A percentile compares a stretch with the other conserved stretches of the same genome.
Conservation (phyloP, 2,329 filamentous ascomycete species). For the Hymenoscyphus albidus region DNA sequence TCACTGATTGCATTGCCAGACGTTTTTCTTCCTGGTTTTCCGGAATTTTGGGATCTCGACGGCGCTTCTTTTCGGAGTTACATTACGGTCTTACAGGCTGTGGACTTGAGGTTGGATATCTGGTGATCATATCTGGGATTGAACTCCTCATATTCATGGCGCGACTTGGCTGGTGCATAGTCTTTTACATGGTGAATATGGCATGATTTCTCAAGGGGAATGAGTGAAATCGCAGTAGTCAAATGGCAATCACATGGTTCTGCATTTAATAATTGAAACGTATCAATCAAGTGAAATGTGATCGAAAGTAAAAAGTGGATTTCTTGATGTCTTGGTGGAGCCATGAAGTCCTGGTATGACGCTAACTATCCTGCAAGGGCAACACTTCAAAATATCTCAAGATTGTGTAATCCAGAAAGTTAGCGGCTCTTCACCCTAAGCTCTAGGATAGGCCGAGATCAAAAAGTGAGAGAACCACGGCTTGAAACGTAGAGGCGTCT, state of each 20-base stretch:
- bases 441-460: not conserved
- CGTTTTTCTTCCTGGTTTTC: not conserved
- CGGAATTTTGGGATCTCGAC: not conserved
- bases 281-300: not conserved
- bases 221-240: not conserved
- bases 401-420: not conserved
- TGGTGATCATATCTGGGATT: not conserved
- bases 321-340: not conserved
- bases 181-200: not conserved
- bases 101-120: not conserved
- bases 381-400: not conserved
- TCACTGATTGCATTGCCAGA: not conserved
- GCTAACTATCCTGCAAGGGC: not conserved
- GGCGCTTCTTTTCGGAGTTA: not conserved
- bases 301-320: not conserved
- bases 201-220: not conserved
- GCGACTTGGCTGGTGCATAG: not conserved
- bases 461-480: not conserved
- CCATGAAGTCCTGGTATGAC: not conserved
- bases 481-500: too few relatives aligned
- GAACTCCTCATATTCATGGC: not conserved
- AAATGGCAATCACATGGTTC: not conserved
- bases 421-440: not conserved
- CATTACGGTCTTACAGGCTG: not conserved
- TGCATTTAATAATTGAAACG: not conserved